These are phyloP conservation scores for Cryptosporidium andersoni DNA, from an alignment of 169 alveolate genomes.

Conservation along the genomic window DNA sequence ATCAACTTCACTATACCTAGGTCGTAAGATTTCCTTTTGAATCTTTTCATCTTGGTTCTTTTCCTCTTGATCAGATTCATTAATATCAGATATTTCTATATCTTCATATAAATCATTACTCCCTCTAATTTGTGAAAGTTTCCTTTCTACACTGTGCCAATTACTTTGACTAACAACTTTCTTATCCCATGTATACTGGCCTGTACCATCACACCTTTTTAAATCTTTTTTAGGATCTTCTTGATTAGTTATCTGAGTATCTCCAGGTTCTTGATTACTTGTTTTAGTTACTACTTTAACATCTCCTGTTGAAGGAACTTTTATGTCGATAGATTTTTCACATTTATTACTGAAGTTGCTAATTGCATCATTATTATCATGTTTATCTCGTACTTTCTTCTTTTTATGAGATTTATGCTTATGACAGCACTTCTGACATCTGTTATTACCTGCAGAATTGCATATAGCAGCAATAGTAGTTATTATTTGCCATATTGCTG, in stretches of 20 bases:
- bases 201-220: background rate
- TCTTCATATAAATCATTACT: conserved; percentile 11
- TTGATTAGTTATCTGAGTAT: background rate
- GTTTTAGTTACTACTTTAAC: background rate
- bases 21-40: background rate
- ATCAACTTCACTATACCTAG: conserved; percentile 10
- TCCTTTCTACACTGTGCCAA: conserved; percentile 47
- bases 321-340: too few relatives aligned
- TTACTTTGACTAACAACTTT: conserved; percentile 31
- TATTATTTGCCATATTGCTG: conserved; percentile 57
- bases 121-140: conserved; percentile 35
- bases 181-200: background rate
- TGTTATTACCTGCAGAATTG: conserved; percentile 40
- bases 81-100: background rate
- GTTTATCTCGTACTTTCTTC: conserved; percentile 5
- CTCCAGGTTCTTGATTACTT: background rate
- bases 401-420: conserved; percentile 23
- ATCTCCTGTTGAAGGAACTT: too few relatives aligned
- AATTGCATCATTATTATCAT: background rate
- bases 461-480: conserved; percentile 57
- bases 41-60: background rate
- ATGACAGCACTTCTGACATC: conserved; percentile 24
- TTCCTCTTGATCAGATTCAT: conserved; percentile 26
- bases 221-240: background rate
- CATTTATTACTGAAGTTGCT: conserved; percentile 1